phyloP scores from a whole-genome alignment of 768 basidiomycete genomes.

The Pleurotus pulmonarius region DNA sequence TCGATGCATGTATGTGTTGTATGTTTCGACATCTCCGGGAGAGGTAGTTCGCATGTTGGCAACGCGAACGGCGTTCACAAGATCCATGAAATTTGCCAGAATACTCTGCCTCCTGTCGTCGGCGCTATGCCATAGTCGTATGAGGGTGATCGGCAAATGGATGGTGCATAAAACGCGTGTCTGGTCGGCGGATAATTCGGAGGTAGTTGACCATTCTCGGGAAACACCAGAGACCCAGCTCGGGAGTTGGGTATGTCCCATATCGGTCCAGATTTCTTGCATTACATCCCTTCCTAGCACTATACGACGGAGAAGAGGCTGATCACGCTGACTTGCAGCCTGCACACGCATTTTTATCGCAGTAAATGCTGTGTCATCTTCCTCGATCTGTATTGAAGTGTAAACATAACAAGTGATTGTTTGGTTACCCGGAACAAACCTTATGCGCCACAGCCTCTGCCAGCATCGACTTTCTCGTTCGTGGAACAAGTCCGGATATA shows the following conservation, averaged over 20 bases:
- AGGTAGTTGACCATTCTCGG: constrained; percentile 22
- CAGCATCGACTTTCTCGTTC: background rate
- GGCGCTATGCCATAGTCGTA: constrained; percentile 18
- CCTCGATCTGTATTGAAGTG: background rate
- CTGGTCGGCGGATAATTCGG: constrained; percentile 22
- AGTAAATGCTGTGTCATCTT: background rate
- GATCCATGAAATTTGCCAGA: constrained; percentile 23
- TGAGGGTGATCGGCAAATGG: constrained; percentile 23
- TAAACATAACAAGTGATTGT: background rate
- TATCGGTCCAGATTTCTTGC: constrained; percentile 23
- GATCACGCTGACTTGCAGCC: background rate
- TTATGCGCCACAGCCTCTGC: background rate
- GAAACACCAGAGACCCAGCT: constrained; percentile 27
- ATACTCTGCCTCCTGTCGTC: constrained; percentile 14
- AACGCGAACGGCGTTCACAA: constrained; percentile 20
- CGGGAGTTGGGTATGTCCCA: constrained; percentile 21
- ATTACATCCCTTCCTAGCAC: constrained; percentile 29
- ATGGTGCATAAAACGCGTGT: constrained; percentile 23
- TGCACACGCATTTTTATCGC: constrained; percentile 6
- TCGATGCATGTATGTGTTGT: constrained; percentile 14
- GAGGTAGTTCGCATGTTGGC: constrained; percentile 18
- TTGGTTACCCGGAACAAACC: background rate
- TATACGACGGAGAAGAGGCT: background rate
- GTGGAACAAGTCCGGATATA: background rate
- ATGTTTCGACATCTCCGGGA: constrained; percentile 13